Evolutionary conservation across 768 basidiomycete genomes (phyloP).

Genomic region (Dacryopinax primogenitus): DNA sequence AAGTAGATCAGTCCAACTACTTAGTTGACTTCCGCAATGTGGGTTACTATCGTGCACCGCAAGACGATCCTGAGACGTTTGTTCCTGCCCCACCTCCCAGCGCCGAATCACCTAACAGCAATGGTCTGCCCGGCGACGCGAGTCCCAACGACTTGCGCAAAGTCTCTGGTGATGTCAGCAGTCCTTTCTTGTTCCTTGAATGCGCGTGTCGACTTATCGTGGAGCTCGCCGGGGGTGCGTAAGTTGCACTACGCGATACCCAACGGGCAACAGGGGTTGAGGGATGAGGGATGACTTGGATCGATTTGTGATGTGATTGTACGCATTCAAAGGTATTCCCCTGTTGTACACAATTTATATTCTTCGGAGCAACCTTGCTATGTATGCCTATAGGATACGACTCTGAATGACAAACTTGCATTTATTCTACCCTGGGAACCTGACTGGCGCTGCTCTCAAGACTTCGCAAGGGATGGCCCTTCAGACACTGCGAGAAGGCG

Average conservation of each 20-base stretch:
- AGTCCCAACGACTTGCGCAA: slow-evolving; percentile 15
- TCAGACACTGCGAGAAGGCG: too few species aligned
- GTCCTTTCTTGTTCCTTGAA: slow-evolving; percentile 93
- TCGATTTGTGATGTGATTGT: neutral
- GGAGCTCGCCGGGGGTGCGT: slow-evolving; percentile 63
- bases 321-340: neutral
- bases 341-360: neutral
- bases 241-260: neutral
- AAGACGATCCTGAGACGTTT: slow-evolving; percentile 26
- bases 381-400: neutral
- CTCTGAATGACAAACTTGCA: neutral
- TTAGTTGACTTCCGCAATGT: slow-evolving; percentile 98
- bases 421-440: too few species aligned
- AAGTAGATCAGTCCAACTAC: slow-evolving; percentile 91
- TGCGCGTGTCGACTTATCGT: slow-evolving; percentile 86
- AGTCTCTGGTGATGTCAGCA: slow-evolving; percentile 29
- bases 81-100: neutral
- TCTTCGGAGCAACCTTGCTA: neutral
- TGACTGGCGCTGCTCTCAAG: too few species aligned
- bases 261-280: neutral
- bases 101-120: slow-evolving; percentile 11
- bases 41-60: slow-evolving; percentile 72
- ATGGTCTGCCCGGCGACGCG: slow-evolving; percentile 32
- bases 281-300: neutral
- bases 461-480: too few species aligned